Conservation (phyloP, 2,329 filamentous ascomycete species). For the Sporothrix brunneoviolacea region DNA sequence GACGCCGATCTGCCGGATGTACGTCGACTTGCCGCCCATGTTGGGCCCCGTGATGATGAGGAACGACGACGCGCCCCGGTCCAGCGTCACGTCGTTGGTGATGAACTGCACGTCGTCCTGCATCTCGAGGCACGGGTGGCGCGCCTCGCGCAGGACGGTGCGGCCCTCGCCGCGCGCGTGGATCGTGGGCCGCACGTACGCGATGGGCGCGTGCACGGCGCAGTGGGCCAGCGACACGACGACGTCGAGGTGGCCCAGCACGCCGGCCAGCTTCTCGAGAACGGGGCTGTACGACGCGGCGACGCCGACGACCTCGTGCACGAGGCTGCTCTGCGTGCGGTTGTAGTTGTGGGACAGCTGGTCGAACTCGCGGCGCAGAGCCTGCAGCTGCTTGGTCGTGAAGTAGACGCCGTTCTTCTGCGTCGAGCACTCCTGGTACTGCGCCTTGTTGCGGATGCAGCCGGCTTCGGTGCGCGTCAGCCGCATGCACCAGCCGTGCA, state of each 20-base stretch:
- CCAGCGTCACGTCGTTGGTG: conserved; percentile 86
- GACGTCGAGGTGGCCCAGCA: conserved; percentile 90
- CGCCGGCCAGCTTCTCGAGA: conserved; percentile 77
- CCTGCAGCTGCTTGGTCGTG: conserved; percentile 75
- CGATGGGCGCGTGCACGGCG: conserved; percentile 83
- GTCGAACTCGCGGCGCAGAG: conserved; percentile 82
- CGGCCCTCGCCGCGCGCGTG: conserved; percentile 81
- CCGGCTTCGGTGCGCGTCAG: conserved; percentile 85
- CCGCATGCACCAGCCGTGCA: conserved; percentile 94
- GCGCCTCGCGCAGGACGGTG: conserved; percentile 84
- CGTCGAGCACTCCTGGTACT: conserved; percentile 91
- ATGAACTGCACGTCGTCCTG: conserved; percentile 99
- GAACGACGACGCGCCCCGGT: conserved; percentile 75
- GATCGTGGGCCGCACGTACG: conserved; percentile 86
- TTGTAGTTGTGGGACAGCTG: conserved; percentile 93
- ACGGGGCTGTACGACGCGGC: conserved; percentile 93
- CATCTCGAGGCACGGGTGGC: conserved; percentile 97
- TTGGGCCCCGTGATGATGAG: conserved; percentile 96
- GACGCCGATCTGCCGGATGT: conserved; percentile 94
- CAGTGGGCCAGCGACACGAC: conserved; percentile 91
- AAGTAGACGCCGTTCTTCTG: conserved; percentile 99
- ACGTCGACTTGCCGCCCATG: conserved; percentile 98
- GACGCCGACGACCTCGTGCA: conserved; percentile 86
- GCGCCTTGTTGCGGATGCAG: conserved; percentile 84
- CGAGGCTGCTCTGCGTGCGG: conserved; percentile 83